Percentiles rank a stretch among this genome's conserved stretches.
These are phyloP conservation scores for Ustilago nuda DNA, from an alignment of 1,284 basidiomycete species.

Conservation along the genomic window DNA sequence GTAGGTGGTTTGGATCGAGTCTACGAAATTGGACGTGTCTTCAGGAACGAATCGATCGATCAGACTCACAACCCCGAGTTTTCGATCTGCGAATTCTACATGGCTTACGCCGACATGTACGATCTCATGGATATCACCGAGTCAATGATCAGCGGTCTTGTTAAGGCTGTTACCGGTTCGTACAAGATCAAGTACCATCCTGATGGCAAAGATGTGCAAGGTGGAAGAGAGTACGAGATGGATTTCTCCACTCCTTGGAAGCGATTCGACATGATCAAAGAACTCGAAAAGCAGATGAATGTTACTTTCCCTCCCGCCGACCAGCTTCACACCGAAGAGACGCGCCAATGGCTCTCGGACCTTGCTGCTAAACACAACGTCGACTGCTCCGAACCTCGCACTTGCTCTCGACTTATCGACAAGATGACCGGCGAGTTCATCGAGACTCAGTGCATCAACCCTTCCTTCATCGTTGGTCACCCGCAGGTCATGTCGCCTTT, in stretches of 20 bases:
- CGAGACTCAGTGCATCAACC: slow-evolving; percentile 94
- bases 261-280: slow-evolving; percentile 95
- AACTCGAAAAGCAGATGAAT: slow-evolving; percentile 90
- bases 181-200: slow-evolving; percentile 91
- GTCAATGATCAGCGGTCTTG: slow-evolving; percentile 87
- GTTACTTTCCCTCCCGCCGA: slow-evolving; percentile 95
- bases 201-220: slow-evolving; percentile 82
- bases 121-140: slow-evolving; percentile 99
- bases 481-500: slow-evolving; percentile 99
- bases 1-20: slow-evolving; percentile 97
- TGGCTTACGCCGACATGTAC: slow-evolving; percentile 99
- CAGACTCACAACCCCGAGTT: slow-evolving; percentile 76
- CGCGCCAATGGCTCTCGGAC: slow-evolving; percentile 88
- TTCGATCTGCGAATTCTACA: slow-evolving; percentile 99
- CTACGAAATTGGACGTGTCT: slow-evolving; percentile 97
- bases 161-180: slow-evolving; percentile 86
- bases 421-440: slow-evolving; percentile 98
- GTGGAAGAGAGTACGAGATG: slow-evolving; percentile 77
- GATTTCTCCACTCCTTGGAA: slow-evolving; percentile 98
- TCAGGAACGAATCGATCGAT: slow-evolving; percentile 99
- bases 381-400: slow-evolving; percentile 95
- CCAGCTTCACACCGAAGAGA: slow-evolving; percentile 85
- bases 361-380: slow-evolving; percentile 87
- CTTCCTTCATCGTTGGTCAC: slow-evolving; percentile 94
- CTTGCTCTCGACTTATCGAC: slow-evolving; percentile 93